Conservation (phyloP, 257 asterid species). For the Solanum commersonii region DNA sequence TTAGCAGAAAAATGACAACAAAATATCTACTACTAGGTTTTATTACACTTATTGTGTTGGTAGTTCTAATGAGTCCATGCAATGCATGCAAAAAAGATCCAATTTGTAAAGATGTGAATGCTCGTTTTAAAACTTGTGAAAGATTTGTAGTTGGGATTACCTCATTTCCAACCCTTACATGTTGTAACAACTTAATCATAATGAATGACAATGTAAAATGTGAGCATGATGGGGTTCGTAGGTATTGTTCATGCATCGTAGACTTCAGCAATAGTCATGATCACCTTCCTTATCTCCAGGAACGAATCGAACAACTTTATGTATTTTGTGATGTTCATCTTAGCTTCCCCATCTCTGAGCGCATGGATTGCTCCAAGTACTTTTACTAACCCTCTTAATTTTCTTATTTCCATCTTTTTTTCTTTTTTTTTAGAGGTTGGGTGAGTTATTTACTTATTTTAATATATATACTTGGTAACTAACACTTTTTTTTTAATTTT, state of each 20-base stretch:
- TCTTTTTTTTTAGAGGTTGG: not conserved
- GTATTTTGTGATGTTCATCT: not conserved
- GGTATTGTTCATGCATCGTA: not conserved
- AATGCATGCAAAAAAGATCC: not conserved
- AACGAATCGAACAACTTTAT: not conserved
- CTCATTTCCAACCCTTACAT: not conserved
- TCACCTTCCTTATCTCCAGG: not conserved
- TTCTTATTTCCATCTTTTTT: not conserved
- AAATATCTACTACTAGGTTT: not conserved
- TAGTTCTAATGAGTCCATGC: not conserved
- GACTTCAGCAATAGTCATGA: not conserved
- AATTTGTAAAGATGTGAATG: not conserved
- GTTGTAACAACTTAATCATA: not conserved
- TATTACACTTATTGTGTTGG: not conserved
- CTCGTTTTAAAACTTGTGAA: not conserved
- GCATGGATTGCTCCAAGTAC: constrained; percentile 4
- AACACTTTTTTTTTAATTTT: not conserved
- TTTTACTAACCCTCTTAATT: not conserved
- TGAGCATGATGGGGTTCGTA: not conserved
- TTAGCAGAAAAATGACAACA: not conserved
- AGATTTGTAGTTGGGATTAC: not conserved
- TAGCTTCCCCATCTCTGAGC: constrained; percentile 14
- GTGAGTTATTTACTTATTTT: not conserved
- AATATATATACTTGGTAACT: not conserved
- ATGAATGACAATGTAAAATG: not conserved